Evolutionary conservation across 179 eudicot species (phyloP).

Genomic region (Gypsophila paniculata): DNA sequence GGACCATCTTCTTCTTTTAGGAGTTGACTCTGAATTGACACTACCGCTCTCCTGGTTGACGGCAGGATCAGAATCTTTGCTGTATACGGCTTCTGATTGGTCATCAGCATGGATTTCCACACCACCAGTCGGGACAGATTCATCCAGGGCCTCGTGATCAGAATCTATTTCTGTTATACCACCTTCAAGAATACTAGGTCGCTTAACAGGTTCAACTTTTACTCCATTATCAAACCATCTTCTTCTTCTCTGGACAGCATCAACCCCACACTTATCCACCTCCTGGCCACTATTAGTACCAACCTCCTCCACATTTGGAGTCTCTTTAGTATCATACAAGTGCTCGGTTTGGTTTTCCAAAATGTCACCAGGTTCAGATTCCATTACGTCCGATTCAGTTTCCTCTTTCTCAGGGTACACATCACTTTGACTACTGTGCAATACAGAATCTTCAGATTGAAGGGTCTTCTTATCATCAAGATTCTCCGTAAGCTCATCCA

Average conservation of each 20-base stretch:
- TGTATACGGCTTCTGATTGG: constrained; percentile 27
- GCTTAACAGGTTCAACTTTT: constrained; percentile 26
- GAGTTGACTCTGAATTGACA: constrained; percentile 32
- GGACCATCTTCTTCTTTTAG: constrained; percentile 37
- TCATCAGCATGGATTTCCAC: constrained; percentile 29
- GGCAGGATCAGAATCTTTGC: constrained; percentile 24
- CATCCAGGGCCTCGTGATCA: constrained; percentile 26
- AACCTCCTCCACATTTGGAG: constrained; percentile 26
- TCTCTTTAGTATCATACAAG: constrained; percentile 28
- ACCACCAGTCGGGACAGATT: constrained; percentile 29
- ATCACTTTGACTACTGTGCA: constrained; percentile 25
- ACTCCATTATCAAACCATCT: constrained; percentile 39
- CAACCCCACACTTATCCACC: constrained; percentile 30
- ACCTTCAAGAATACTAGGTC: constrained; percentile 34
- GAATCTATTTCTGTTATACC: constrained; percentile 23
- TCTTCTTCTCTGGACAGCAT: constrained; percentile 36
- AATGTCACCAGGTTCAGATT: constrained; percentile 23
- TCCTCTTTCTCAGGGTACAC: constrained; percentile 24
- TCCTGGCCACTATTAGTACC: constrained; percentile 30
- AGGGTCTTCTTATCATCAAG: constrained; percentile 17
- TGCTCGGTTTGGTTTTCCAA: constrained; percentile 21
- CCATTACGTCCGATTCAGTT: constrained; percentile 22
- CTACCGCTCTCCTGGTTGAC: constrained; percentile 25
- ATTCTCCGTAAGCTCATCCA: constrained; percentile 22
- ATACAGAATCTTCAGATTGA: constrained; percentile 16